A percentile compares a stretch with the other conserved stretches of the same genome.
These are phyloP conservation scores for Candida alai DNA, from an alignment of 805 yeast species.

Conservation along the genomic window DNA sequence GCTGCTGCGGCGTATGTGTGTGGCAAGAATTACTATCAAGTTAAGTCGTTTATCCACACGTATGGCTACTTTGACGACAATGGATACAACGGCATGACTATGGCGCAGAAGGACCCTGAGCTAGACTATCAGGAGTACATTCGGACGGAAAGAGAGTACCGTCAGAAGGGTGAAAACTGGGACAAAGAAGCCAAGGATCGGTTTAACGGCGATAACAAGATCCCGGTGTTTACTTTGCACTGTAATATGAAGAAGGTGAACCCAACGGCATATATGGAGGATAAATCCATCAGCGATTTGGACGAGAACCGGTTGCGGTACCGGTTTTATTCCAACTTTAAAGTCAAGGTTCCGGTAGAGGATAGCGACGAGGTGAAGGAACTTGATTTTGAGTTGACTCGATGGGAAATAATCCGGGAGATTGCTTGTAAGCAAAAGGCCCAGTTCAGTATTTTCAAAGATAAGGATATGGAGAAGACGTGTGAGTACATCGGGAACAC, in stretches of 20 bases:
- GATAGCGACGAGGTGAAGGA: constrained; percentile 4
- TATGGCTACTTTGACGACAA: constrained; percentile 24
- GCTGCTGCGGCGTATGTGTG: constrained; percentile 52
- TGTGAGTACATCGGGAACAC: constrained; percentile 15
- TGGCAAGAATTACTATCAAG: constrained; percentile 15
- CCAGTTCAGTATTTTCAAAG: constrained; percentile 8
- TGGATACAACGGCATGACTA: constrained; percentile 20
- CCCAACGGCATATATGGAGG: constrained; percentile 9
- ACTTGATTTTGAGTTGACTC: constrained; percentile 12
- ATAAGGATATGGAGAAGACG: constrained; percentile 9
- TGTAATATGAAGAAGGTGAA: constrained; percentile 18
- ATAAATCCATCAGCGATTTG: constrained; percentile 6
- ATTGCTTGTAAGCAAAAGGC: constrained; percentile 10
- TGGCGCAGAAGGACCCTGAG: constrained; percentile 30
- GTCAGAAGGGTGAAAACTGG: constrained; percentile 2
- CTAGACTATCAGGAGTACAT: constrained; percentile 18
- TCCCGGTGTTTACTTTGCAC: constrained; percentile 14
- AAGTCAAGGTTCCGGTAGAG: constrained; percentile 2
- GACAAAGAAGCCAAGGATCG: constrained; percentile 4
- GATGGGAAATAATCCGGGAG: constrained; percentile 11
- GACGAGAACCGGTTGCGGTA: constrained; percentile 10
- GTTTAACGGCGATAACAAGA: constrained; percentile 4
- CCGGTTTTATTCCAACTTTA: constrained; percentile 11
- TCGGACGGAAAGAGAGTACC: constrained; percentile 1
- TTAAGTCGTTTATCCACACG: constrained; percentile 14